These are phyloP conservation scores for Aureobasidium melanogenum DNA, from an alignment of 2,329 filamentous ascomycete species.

Conservation along the genomic window DNA sequence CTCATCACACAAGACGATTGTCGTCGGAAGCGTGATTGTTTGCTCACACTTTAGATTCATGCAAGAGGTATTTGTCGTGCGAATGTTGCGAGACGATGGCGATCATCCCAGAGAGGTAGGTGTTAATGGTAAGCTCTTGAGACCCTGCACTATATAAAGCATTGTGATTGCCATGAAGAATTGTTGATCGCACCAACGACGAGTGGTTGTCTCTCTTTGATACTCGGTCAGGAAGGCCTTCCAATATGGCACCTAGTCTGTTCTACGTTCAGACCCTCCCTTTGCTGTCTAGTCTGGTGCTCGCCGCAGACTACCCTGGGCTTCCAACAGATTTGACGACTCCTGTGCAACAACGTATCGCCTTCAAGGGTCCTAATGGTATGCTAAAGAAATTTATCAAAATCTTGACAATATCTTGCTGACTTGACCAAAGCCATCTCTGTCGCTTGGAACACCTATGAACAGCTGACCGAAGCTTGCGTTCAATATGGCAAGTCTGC, in stretches of 20 bases:
- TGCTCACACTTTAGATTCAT: not conserved
- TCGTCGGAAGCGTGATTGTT: not conserved
- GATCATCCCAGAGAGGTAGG: conserved; percentile 5
- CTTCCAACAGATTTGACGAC: conserved; percentile 44
- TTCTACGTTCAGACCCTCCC: not conserved
- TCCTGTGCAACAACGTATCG: conserved; percentile 46
- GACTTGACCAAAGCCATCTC: conserved; percentile 33
- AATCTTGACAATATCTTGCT: not conserved
- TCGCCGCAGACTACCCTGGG: conserved; percentile 30
- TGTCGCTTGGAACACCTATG: conserved; percentile 50
- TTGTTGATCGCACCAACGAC: not conserved
- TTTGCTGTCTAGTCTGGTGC: not conserved
- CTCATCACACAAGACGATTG: not conserved
- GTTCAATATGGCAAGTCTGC: conserved; percentile 44
- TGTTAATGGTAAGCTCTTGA: not conserved
- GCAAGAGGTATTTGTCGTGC: not conserved
- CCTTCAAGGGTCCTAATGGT: conserved; percentile 43
- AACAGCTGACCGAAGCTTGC: conserved; percentile 37
- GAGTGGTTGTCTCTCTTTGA: not conserved
- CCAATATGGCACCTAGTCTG: not conserved
- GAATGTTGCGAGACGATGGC: not conserved
- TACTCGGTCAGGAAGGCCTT: not conserved
- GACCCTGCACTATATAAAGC: not conserved
- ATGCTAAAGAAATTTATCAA: not conserved
- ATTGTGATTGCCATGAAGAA: not conserved